phyloP scores from a whole-genome alignment of 768 basidiomycete species.

The Auricularia auricula-judae region DNA sequence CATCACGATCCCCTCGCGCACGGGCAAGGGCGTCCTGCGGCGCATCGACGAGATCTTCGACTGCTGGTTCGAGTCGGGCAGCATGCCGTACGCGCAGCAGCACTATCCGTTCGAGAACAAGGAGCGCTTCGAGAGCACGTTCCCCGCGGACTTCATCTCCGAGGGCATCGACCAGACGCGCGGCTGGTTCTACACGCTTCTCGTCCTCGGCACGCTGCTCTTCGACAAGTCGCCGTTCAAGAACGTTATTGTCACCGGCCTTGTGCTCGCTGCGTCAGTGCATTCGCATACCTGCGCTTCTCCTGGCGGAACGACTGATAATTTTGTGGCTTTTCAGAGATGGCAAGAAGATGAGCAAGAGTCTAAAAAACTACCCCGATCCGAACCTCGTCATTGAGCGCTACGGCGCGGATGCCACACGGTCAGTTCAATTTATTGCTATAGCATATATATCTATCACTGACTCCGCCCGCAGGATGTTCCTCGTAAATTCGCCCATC shows the following conservation, averaged over 20 bases:
- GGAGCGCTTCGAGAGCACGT: constrained; percentile 69
- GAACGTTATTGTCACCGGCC: constrained; percentile 91
- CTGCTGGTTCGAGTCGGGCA: constrained; percentile 99
- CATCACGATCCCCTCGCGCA: constrained; percentile 87
- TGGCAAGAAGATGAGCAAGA: constrained; percentile 99
- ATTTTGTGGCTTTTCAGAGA: constrained; percentile 38
- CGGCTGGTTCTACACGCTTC: constrained; percentile 98
- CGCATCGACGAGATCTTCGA: constrained; percentile 98
- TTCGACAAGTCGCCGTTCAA: constrained; percentile 95
- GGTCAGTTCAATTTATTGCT: constrained; percentile 30
- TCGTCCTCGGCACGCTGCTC: constrained; percentile 91
- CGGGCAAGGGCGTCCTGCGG: constrained; percentile 76
- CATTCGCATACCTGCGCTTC: not conserved
- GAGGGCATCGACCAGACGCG: constrained; percentile 99
- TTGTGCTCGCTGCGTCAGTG: constrained; percentile 85
- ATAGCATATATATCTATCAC: not conserved
- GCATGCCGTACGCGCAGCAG: constrained; percentile 96
- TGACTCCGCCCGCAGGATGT: constrained; percentile 51
- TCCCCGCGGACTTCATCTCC: constrained; percentile 94
- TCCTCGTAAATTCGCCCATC: constrained; percentile 97
- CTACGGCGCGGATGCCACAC: constrained; percentile 92
- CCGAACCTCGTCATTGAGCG: constrained; percentile 81
- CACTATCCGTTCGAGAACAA: constrained; percentile 99
- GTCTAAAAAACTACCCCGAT: constrained; percentile 92
- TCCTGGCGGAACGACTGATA: too few species aligned